Conservation (phyloP, 805 yeast species). For the Wickerhamiella allomyrinae region DNA sequence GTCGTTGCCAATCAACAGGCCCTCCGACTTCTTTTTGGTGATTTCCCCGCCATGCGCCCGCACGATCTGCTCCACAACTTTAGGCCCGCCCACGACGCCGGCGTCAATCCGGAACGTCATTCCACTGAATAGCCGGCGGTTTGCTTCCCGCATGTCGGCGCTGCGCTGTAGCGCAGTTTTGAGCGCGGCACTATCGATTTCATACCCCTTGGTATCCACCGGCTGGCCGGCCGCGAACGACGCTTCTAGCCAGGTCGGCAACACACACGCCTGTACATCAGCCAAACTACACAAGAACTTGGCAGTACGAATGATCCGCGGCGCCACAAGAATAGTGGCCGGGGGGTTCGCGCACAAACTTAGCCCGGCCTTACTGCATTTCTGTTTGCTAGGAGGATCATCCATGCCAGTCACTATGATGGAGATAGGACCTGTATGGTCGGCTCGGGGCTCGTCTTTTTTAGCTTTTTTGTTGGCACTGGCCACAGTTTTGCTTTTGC, state of each 20-base stretch:
- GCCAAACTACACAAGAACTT: slow-evolving; percentile 67
- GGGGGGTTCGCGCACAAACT: slow-evolving; percentile 30
- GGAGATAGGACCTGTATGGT: not conserved
- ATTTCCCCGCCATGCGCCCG: slow-evolving; percentile 42
- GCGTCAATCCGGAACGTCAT: slow-evolving; percentile 41
- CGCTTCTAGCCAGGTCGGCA: slow-evolving; percentile 18
- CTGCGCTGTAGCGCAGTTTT: slow-evolving; percentile 7
- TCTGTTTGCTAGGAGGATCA: slow-evolving; percentile 11
- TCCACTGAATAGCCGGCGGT: slow-evolving; percentile 31
- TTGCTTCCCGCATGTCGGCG: slow-evolving; percentile 6
- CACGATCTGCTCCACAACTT: slow-evolving; percentile 41
- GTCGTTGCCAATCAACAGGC: slow-evolving; percentile 7
- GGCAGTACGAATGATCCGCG: slow-evolving; percentile 70
- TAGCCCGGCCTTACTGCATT: slow-evolving; percentile 39
- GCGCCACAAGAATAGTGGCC: slow-evolving; percentile 44
- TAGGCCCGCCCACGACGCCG: slow-evolving; percentile 46
- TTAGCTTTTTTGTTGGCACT: too few species aligned
- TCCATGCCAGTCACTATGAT: slow-evolving; percentile 21
- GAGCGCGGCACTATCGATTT: slow-evolving; percentile 11
- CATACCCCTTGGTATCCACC: slow-evolving; percentile 16
- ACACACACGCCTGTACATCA: slow-evolving; percentile 25
- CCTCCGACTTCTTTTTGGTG: slow-evolving; percentile 1
- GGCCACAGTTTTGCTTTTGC: too few species aligned
- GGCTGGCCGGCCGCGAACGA: slow-evolving; percentile 12
- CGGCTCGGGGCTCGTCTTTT: not conserved